Conservation (phyloP, 768 basidiomycete genomes). For the Chalciporus pseudorubinellus region DNA sequence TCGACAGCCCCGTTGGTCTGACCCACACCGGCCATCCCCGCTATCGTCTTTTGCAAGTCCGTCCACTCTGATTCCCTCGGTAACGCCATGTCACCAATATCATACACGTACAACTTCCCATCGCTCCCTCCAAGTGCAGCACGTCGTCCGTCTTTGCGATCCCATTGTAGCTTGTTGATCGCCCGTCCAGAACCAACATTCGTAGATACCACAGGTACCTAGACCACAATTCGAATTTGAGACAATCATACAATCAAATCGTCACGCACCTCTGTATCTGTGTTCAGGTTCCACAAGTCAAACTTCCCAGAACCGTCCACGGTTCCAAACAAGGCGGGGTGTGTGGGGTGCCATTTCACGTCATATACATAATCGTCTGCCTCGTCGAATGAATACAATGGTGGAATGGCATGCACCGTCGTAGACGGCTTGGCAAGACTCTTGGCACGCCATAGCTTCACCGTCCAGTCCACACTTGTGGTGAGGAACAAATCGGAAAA, state of each 20-base stretch:
- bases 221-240: constrained; percentile 5
- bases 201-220: constrained; percentile 94
- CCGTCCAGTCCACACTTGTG: constrained; percentile 95
- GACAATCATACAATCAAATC: background rate
- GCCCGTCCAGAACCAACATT: constrained; percentile 75
- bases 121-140: constrained; percentile 91
- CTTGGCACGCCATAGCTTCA: constrained; percentile 92
- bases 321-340: constrained; percentile 90
- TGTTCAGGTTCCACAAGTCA: constrained; percentile 96
- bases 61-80: constrained; percentile 93
- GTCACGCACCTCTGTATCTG: constrained; percentile 85
- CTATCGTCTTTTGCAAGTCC: constrained; percentile 84
- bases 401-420: constrained; percentile 49
- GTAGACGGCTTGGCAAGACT: constrained; percentile 73
- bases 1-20: constrained; percentile 36
- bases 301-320: constrained; percentile 96
- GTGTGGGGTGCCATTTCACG: constrained; percentile 95
- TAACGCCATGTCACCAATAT: constrained; percentile 87
- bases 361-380: constrained; percentile 99
- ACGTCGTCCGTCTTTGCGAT: constrained; percentile 86
- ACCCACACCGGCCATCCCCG: constrained; percentile 59
- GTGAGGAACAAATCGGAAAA: constrained; percentile 95
- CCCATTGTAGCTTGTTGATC: constrained; percentile 96
- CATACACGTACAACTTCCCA: constrained; percentile 90
- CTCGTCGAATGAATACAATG: constrained; percentile 94